Base-by-base conservation (phyloP, 768 basidiomycete species). In the Chalciporus pseudorubinellus region DNA sequence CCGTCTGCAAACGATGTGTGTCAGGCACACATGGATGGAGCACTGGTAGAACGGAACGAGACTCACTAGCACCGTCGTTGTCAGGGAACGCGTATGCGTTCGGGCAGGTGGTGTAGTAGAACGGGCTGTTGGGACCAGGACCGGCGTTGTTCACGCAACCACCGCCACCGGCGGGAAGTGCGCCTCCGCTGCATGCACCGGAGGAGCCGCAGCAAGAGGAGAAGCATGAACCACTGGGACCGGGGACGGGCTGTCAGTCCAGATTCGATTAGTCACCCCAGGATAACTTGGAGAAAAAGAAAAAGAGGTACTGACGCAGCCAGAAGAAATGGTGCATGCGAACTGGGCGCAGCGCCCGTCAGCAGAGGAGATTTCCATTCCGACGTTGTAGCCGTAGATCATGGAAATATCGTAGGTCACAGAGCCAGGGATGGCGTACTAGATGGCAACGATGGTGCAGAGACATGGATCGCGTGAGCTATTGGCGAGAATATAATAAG, bases 21-120 rank as follows among this genome's bases (percentile, higher is more conserved):
- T n/a, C n/a, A n/a, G n/a, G n/a, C n/a, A n/a, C n/a, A n/a, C n/a
- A n/a, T 7, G 3, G 6, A 13, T 11, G 1, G 31, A 31, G 6
- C 9, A 36, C 2, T 11, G 34, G 14, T n/a, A n/a, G n/a, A n/a
- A n/a, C n/a, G n/a, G n/a, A n/a, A n/a, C n/a, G n/a, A 8, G 28
- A 55, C 63, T 46, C 44, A 70, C 66, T 0, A 3, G 66, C 36
- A 18, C 68, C 68, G 18, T 70, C 68, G 34, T 67, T 68, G 53
- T 68, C 68, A 19, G 66, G 66, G 61, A 67, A 67, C 18, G 66
- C 66, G 10, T 70, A 70, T 22, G 68, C 66, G 19, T 70, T 67
- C 51, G 44, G 53, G 50, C 66, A 70, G 4, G 54, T 55, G 22
- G 24, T 3, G 19, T 70, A 58, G 50, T 65, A 69, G 66, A 67